Conservation (phyloP, 2,329 filamentous ascomycete genomes). For the Colletotrichum godetiae region DNA sequence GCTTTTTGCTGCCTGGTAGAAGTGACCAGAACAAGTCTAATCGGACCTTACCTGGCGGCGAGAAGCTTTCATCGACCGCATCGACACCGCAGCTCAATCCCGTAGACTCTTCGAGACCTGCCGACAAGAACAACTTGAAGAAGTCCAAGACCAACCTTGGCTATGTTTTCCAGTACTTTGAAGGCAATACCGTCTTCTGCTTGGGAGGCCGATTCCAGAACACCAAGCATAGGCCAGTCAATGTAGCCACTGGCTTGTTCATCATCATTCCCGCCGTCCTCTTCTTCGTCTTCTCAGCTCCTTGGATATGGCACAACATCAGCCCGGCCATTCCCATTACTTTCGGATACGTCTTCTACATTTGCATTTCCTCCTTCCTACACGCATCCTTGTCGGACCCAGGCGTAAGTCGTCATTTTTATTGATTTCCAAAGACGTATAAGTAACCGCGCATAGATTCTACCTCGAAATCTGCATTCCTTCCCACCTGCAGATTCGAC, state of each 20-base stretch:
- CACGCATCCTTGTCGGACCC: slow-evolving; percentile 94
- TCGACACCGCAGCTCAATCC: slow-evolving; percentile 76
- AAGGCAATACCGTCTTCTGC: slow-evolving; percentile 93
- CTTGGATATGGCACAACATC: slow-evolving; percentile 87
- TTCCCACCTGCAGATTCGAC: slow-evolving; percentile 82
- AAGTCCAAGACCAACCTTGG: slow-evolving; percentile 60
- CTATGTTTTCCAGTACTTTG: slow-evolving; percentile 77
- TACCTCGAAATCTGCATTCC: slow-evolving; percentile 90
- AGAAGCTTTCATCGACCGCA: slow-evolving; percentile 84
- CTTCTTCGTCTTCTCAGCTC: slow-evolving; percentile 87
- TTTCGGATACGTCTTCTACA: slow-evolving; percentile 91
- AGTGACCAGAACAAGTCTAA: slow-evolving; percentile 63
- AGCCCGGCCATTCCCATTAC: slow-evolving; percentile 89
- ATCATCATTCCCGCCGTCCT: slow-evolving; percentile 82
- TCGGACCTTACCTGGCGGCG: slow-evolving; percentile 74
- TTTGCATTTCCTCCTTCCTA: slow-evolving; percentile 92
- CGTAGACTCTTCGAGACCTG: slow-evolving; percentile 48
- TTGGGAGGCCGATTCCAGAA: slow-evolving; percentile 89
- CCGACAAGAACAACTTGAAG: slow-evolving; percentile 26
- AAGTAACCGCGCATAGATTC: slow-evolving; percentile 67
- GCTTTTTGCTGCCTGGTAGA: slow-evolving; percentile 74
- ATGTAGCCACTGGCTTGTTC: slow-evolving; percentile 84
- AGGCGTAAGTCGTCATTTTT: slow-evolving; percentile 74
- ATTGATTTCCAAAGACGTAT: not conserved
- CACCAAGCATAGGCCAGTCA: slow-evolving; percentile 86